Conservation (phyloP, 1,139 yeast species). For the Hemisphaericaspora lyxosophila region DNA sequence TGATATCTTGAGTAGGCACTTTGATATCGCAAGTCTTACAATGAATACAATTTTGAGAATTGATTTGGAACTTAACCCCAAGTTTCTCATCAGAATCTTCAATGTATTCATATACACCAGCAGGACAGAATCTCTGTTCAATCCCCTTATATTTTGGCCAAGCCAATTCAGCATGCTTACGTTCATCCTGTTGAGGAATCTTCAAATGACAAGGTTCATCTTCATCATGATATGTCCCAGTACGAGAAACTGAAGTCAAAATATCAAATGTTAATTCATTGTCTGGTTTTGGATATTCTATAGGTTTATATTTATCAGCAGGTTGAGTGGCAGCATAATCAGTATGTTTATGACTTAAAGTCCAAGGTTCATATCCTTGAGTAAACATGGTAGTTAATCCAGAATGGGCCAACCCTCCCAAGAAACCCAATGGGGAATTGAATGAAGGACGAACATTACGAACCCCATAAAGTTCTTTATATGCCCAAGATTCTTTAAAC, state of each 20-base stretch:
- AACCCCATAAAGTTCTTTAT: slow-evolving; percentile 74
- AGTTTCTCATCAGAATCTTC: slow-evolving; percentile 57
- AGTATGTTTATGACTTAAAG: slow-evolving; percentile 66
- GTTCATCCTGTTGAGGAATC: slow-evolving; percentile 70
- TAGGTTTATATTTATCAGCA: slow-evolving; percentile 66
- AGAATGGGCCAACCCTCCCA: slow-evolving; percentile 80
- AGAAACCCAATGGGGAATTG: slow-evolving; percentile 63
- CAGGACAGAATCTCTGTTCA: slow-evolving; percentile 93
- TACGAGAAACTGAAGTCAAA: slow-evolving; percentile 87
- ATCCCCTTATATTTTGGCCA: slow-evolving; percentile 82
- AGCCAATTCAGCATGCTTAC: slow-evolving; percentile 63
- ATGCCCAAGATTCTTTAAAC: slow-evolving; percentile 79
- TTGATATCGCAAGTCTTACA: slow-evolving; percentile 98
- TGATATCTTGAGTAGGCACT: slow-evolving; percentile 90
- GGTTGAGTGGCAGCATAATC: slow-evolving; percentile 71
- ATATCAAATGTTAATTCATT: slow-evolving; percentile 86
- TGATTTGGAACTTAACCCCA: slow-evolving; percentile 86
- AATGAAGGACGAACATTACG: slow-evolving; percentile 93
- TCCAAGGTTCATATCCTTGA: slow-evolving; percentile 84
- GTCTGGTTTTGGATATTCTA: slow-evolving; percentile 93
- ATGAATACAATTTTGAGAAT: slow-evolving; percentile 95
- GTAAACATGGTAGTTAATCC: slow-evolving; percentile 82
- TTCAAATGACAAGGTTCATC: slow-evolving; percentile 88
- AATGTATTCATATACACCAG: slow-evolving; percentile 94
- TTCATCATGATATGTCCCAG: slow-evolving; percentile 95